phyloP scores from a whole-genome alignment of 805 yeast species.

The Candida hispaniensis region DNA sequence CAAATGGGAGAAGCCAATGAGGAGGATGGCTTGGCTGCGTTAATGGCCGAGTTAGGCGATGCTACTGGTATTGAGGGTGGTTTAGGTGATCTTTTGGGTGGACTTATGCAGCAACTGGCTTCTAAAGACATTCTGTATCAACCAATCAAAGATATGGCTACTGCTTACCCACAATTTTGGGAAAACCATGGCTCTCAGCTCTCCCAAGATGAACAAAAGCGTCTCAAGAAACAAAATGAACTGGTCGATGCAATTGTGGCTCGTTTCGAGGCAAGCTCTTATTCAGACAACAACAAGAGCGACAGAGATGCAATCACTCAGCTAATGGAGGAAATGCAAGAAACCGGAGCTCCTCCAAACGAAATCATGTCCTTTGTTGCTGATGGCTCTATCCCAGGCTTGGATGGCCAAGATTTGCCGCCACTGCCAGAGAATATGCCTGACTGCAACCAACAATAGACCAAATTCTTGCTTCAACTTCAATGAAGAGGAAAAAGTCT shows the following conservation, averaged over 20 bases:
- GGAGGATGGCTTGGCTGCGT: constrained; percentile 47
- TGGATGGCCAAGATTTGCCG: constrained; percentile 18
- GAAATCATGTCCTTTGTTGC: constrained; percentile 56
- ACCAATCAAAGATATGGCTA: constrained; percentile 71
- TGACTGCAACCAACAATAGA: constrained; percentile 15
- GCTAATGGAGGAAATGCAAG: constrained; percentile 52
- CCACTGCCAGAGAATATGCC: constrained; percentile 16
- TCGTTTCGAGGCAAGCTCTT: constrained; percentile 55
- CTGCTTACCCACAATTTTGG: constrained; percentile 65
- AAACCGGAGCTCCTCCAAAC: constrained; percentile 68
- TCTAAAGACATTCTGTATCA: constrained; percentile 79
- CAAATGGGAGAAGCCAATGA: constrained; percentile 36
- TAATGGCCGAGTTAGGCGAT: constrained; percentile 48
- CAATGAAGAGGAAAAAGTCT: too few relatives aligned
- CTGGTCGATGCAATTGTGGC: constrained; percentile 51
- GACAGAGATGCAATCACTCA: constrained; percentile 43
- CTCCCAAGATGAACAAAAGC: constrained; percentile 37
- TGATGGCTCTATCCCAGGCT: constrained; percentile 34
- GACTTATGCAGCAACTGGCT: constrained; percentile 71
- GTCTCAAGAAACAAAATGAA: constrained; percentile 51
- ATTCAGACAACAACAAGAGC: constrained; percentile 39
- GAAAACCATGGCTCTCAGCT: constrained; percentile 39
- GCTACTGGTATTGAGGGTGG: constrained; percentile 28
- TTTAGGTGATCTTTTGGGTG: constrained; percentile 53
- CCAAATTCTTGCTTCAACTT: too few relatives aligned